phyloP scores from a whole-genome alignment of 1,284 basidiomycete genomes.

The Puccinia triticina region DNA sequence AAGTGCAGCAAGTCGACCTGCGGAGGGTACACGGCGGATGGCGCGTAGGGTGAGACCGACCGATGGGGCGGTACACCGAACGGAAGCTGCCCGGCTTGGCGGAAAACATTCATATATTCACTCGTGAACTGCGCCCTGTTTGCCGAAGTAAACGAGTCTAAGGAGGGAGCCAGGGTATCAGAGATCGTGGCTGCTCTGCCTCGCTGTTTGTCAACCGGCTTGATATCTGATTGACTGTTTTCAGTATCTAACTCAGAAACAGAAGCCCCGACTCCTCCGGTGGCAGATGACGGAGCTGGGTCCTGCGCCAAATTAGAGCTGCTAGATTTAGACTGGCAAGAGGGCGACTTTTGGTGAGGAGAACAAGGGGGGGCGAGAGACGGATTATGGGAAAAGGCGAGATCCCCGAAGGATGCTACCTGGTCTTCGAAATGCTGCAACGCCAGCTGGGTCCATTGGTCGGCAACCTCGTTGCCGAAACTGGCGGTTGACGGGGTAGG shows the following conservation, averaged over 20 bases:
- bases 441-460: not conserved
- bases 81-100: not conserved
- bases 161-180: not conserved
- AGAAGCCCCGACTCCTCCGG: not conserved
- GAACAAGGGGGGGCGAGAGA: not conserved
- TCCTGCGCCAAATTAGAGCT: not conserved
- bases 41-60: not conserved
- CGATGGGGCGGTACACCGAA: not conserved
- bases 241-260: not conserved
- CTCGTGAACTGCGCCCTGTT: not conserved
- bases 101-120: conserved; percentile 6
- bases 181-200: conserved; percentile 2
- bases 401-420: not conserved
- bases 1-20: not conserved
- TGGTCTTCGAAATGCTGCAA: not conserved
- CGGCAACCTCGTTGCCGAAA: conserved; percentile 16
- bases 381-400: not conserved
- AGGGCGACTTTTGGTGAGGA: conserved; percentile 13
- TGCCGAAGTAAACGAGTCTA: not conserved
- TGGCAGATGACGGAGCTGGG: too few species aligned
- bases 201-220: not conserved
- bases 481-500: conserved; percentile 20
- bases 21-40: not conserved
- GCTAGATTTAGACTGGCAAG: conserved; percentile 11
- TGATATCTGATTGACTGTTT: not conserved